Conservation (phyloP, 169 alveolate genomes). For the Eimeria acervulina region DNA sequence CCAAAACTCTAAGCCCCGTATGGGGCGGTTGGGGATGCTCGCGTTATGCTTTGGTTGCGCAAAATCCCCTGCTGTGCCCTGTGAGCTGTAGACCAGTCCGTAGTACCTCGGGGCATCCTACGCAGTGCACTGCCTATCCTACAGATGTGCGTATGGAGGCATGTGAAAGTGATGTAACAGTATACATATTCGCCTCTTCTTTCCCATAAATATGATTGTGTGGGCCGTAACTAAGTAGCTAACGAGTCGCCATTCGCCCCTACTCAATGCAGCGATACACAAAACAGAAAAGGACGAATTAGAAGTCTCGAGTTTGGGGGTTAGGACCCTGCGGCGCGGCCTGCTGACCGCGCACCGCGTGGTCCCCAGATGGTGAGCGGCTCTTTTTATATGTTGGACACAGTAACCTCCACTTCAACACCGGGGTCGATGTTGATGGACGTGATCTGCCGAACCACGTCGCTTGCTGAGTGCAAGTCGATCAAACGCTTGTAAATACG, state of each 20-base stretch:
- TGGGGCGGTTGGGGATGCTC: slow-evolving; percentile 22
- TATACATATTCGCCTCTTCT: background rate
- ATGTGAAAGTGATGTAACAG: too few relatives aligned
- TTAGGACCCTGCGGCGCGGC: slow-evolving; percentile 6
- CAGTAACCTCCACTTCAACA: slow-evolving; percentile 98
- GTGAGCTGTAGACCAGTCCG: background rate
- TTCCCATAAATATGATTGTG: too few relatives aligned
- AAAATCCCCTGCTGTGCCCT: background rate
- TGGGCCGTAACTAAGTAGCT: background rate
- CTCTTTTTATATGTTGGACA: slow-evolving; percentile 89
- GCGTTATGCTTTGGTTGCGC: background rate
- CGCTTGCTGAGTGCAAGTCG: slow-evolving; percentile 98
- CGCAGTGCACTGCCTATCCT: too few relatives aligned
- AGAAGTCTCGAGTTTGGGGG: slow-evolving; percentile 24
- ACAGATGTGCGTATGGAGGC: too few relatives aligned
- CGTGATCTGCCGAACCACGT: slow-evolving; percentile 98
- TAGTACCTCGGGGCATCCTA: background rate
- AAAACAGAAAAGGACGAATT: background rate
- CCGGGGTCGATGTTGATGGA: slow-evolving; percentile 98
- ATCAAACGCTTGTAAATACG: slow-evolving; percentile 98
- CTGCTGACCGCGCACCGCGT: background rate
- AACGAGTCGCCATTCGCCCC: background rate
- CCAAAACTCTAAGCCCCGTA: background rate
- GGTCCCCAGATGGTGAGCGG: background rate
- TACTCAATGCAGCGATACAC: background rate